Conservation (phyloP, 2,329 filamentous ascomycete genomes). For the Boeremia exigua region DNA sequence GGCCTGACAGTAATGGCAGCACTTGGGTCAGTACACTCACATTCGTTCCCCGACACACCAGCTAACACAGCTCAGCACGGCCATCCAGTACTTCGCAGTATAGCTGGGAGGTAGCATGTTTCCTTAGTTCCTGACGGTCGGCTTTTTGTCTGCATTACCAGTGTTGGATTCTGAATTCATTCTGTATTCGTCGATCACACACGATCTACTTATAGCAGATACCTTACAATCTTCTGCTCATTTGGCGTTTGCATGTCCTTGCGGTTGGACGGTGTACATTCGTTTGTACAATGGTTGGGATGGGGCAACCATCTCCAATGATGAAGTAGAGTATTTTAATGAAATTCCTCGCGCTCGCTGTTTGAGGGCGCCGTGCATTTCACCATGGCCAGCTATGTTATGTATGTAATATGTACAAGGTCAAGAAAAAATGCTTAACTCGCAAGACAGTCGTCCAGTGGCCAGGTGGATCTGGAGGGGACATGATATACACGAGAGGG, state of each 20-base stretch:
- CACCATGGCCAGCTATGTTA: background rate
- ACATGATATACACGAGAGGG: background rate
- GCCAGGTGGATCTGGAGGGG: background rate
- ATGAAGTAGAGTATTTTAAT: constrained; percentile 34
- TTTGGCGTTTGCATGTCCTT: constrained; percentile 17
- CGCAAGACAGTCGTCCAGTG: background rate
- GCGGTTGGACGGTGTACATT: constrained; percentile 21
- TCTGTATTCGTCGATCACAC: constrained; percentile 12
- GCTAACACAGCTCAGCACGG: constrained; percentile 7
- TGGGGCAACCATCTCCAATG: background rate
- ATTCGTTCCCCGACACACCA: background rate
- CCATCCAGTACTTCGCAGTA: constrained; percentile 13
- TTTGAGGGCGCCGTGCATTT: background rate
- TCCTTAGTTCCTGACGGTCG: constrained; percentile 13
- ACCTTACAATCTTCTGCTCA: constrained; percentile 13
- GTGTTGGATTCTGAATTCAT: constrained; percentile 13
- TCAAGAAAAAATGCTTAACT: constrained; percentile 2
- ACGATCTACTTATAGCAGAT: constrained; percentile 15
- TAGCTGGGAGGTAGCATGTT: background rate
- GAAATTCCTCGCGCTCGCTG: constrained; percentile 15
- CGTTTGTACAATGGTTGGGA: constrained; percentile 17
- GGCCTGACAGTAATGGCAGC: constrained; percentile 87
- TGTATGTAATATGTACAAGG: constrained; percentile 2
- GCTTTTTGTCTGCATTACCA: constrained; percentile 16
- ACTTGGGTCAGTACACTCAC: constrained; percentile 76